Evolutionary conservation across 768 basidiomycete species (phyloP).

Genomic region (Boletus subparvulus): DNA sequence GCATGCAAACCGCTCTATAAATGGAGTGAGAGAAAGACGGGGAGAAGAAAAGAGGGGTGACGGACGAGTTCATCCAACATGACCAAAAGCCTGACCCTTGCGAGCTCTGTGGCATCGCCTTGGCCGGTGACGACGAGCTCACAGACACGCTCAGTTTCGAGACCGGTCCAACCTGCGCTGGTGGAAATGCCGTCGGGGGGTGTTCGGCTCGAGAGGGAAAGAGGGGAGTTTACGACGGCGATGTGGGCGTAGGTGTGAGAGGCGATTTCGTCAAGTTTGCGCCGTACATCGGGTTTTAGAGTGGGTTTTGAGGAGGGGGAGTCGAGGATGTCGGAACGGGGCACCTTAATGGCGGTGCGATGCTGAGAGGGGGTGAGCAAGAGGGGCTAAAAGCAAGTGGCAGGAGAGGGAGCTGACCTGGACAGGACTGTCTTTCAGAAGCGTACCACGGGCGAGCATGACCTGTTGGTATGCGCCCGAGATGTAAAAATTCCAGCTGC

Average conservation of each 20-base stretch:
- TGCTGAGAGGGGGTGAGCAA: conserved; percentile 48
- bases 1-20: conserved; percentile 84
- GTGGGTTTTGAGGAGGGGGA: conserved; percentile 73
- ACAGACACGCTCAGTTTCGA: conserved; percentile 93
- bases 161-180: conserved; percentile 80
- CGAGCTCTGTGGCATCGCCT: conserved; percentile 87
- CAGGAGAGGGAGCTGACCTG: conserved; percentile 48
- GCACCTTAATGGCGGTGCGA: conserved; percentile 75
- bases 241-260: conserved; percentile 91
- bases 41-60: conserved; percentile 14
- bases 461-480: conserved; percentile 92
- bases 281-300: conserved; percentile 79
- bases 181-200: conserved; percentile 76
- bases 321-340: conserved; percentile 92
- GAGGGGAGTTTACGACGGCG: conserved; percentile 86
- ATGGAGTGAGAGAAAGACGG: neutral
- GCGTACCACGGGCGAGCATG: conserved; percentile 83
- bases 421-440: conserved; percentile 86
- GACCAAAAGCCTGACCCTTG: conserved; percentile 85
- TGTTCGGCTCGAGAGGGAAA: conserved; percentile 70
- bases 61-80: conserved; percentile 93
- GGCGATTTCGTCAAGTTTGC: conserved; percentile 91
- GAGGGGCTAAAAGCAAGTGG: conserved; percentile 3
- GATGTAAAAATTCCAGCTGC: conserved; percentile 86
- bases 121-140: conserved; percentile 89